These are phyloP conservation scores for Fallopia convolvulus DNA, from an alignment of 148 eudicot genomes.

Conservation along the genomic window DNA sequence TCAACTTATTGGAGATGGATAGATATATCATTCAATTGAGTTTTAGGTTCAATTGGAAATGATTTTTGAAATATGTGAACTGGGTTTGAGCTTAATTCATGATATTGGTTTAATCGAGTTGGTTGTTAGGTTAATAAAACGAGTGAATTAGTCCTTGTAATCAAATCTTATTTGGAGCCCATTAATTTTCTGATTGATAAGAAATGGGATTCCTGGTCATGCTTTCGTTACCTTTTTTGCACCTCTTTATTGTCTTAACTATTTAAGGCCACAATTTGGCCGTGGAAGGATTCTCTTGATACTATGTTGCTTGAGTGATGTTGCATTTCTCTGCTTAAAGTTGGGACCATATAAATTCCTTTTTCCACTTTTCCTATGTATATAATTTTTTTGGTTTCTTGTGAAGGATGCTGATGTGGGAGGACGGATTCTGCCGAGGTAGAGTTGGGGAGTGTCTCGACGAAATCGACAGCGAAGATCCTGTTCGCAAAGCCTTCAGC, in stretches of 20 bases:
- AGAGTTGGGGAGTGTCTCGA: constrained; percentile 70
- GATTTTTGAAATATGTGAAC: not conserved
- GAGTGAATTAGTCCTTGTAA: not conserved
- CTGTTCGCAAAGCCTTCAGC: constrained; percentile 91
- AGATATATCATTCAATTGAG: not conserved
- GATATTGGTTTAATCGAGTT: not conserved
- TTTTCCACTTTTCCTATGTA: constrained; percentile 1
- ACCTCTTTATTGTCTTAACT: not conserved
- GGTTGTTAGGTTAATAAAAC: not conserved
- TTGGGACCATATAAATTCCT: not conserved
- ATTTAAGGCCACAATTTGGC: constrained; percentile 11
- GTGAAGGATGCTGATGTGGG: constrained; percentile 99
- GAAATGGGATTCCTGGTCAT: not conserved
- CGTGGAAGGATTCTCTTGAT: constrained; percentile 5
- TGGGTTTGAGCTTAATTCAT: not conserved
- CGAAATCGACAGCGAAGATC: constrained; percentile 81
- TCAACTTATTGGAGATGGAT: not conserved
- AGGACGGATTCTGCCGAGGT: constrained; percentile 95
- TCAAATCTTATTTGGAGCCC: constrained; percentile 4
- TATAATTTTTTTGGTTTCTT: not conserved
- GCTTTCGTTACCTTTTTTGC: not conserved
- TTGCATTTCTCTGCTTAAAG: not conserved
- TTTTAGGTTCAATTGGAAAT: not conserved
- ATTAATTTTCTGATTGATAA: not conserved
- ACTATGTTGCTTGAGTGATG: constrained; percentile 4